Conservation (phyloP, 345 rosid species). For the Aethionema arabicum region DNA sequence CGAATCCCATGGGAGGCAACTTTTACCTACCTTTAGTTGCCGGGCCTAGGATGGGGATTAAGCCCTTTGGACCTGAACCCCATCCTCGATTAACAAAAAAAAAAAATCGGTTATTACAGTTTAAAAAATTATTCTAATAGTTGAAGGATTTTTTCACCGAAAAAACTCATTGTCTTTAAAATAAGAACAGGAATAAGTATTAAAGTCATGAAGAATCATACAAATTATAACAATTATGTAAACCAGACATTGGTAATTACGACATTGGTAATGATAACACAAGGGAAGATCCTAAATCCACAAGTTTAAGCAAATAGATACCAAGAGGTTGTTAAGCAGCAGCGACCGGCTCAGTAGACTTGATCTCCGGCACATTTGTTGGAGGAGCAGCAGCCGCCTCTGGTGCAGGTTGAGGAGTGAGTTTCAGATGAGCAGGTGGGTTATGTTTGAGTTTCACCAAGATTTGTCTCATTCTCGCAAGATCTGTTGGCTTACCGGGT, state of each 20-base stretch:
- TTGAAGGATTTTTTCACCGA: too few species aligned
- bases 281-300: slow-evolving; percentile 20
- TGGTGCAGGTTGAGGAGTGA: slow-evolving; percentile 45
- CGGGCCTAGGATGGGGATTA: too few species aligned
- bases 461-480: slow-evolving; percentile 73
- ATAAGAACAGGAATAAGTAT: too few species aligned
- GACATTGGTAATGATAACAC: slow-evolving; percentile 15
- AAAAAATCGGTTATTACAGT: too few species aligned
- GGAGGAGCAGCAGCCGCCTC: slow-evolving; percentile 17
- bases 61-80: too few species aligned
- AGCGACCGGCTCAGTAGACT: slow-evolving; percentile 44
- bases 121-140: too few species aligned
- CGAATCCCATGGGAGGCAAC: too few species aligned
- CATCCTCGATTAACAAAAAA: too few species aligned
- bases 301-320: slow-evolving; percentile 16
- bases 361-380: slow-evolving; percentile 37
- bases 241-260: slow-evolving; percentile 8
- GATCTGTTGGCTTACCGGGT: slow-evolving; percentile 78
- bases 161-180: too few species aligned
- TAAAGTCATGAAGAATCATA: too few species aligned
- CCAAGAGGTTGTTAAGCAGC: slow-evolving; percentile 41
- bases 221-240: too few species aligned
- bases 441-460: slow-evolving; percentile 64
- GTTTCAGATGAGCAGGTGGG: slow-evolving; percentile 67
- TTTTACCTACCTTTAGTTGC: too few species aligned